Conservation (phyloP, 768 basidiomycete genomes). For the Lactarius hatsudake region DNA sequence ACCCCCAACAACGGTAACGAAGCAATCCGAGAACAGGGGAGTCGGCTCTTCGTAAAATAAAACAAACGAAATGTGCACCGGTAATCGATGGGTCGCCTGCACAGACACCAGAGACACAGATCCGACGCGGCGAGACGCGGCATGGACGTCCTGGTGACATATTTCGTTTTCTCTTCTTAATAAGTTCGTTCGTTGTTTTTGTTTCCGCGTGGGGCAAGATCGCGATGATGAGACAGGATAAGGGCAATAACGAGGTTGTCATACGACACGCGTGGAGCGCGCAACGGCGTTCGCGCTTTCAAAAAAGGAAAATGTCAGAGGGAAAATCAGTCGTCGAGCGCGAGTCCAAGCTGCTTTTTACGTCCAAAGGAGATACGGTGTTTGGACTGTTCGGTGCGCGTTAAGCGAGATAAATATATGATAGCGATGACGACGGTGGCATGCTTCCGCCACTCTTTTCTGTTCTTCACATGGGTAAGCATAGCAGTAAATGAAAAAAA, state of each 20-base stretch:
- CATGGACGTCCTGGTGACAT: background rate
- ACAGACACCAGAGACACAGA: too few relatives aligned
- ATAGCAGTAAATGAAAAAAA: background rate
- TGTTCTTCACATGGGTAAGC: background rate
- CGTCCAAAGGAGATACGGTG: background rate
- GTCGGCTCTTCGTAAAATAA: background rate
- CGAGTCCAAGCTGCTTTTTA: background rate
- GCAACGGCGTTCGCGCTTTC: background rate
- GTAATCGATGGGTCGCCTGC: background rate
- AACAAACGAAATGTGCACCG: background rate
- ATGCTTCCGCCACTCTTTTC: background rate
- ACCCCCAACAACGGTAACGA: background rate
- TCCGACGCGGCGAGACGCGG: background rate
- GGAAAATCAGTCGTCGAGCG: background rate
- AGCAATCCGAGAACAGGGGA: background rate
- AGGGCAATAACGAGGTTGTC: background rate
- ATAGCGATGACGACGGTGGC: background rate
- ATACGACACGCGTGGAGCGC: background rate
- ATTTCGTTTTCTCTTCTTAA: background rate
- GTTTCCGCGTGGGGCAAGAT: slow-evolving; percentile 1
- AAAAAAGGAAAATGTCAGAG: background rate
- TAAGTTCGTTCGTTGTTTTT: background rate
- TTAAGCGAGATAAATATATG: background rate
- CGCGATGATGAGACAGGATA: background rate
- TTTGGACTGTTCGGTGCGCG: background rate